phyloP scores from a whole-genome alignment of 2,329 filamentous ascomycete species.

The Camillea tinctor region DNA sequence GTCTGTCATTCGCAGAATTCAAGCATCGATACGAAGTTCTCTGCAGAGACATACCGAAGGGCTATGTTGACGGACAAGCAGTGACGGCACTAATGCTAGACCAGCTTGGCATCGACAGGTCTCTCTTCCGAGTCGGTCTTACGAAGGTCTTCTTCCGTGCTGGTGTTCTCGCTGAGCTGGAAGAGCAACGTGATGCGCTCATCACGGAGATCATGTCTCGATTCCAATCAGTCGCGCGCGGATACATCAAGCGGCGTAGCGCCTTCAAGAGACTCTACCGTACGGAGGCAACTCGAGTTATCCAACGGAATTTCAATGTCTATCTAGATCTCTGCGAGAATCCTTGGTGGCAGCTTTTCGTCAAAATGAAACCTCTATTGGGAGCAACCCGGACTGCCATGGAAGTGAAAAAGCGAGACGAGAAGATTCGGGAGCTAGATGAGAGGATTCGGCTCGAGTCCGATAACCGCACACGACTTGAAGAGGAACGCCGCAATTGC shows the following conservation, averaged over 20 bases:
- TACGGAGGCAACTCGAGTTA: slow-evolving; percentile 89
- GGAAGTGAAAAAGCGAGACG: slow-evolving; percentile 93
- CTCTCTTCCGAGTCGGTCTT: slow-evolving; percentile 87
- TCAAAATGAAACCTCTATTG: slow-evolving; percentile 91
- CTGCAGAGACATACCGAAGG: slow-evolving; percentile 82
- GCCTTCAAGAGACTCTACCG: slow-evolving; percentile 93
- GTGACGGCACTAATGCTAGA: slow-evolving; percentile 85
- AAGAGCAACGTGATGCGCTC: slow-evolving; percentile 89
- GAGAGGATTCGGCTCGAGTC: slow-evolving; percentile 78
- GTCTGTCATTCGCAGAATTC: slow-evolving; percentile 89
- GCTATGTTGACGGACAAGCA: slow-evolving; percentile 86
- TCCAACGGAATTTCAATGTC: slow-evolving; percentile 89
- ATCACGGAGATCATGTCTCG: slow-evolving; percentile 92
- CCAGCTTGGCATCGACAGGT: slow-evolving; percentile 78
- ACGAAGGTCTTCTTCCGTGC: slow-evolving; percentile 98
- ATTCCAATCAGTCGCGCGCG: slow-evolving; percentile 89
- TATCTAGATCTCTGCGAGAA: slow-evolving; percentile 88
- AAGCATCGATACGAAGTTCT: slow-evolving; percentile 94
- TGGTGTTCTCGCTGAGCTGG: slow-evolving; percentile 90
- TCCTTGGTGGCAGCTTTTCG: slow-evolving; percentile 96
- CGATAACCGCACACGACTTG: slow-evolving; percentile 72
- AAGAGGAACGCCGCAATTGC: slow-evolving; percentile 86
- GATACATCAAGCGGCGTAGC: slow-evolving; percentile 82
- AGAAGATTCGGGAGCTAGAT: slow-evolving; percentile 85
- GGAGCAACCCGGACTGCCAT: slow-evolving; percentile 88